Evolutionary conservation across 208 protist species (phyloP), one percentile per base, ranked within the genome.

Genomic region (Trypanosoma congolense): DNA sequence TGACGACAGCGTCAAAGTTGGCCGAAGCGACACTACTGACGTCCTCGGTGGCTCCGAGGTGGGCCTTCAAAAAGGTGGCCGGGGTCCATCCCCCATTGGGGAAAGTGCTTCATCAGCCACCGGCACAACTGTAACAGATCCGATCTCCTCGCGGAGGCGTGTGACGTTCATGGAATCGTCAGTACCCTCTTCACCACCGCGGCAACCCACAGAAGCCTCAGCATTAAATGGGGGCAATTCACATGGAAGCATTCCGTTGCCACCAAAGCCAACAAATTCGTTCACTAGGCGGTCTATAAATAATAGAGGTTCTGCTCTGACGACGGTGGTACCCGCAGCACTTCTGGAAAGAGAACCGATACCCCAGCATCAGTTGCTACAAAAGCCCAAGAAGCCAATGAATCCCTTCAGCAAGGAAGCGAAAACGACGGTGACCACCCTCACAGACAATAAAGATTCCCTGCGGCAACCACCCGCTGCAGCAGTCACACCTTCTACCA

Each of bases 361-460:
- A n/a, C n/a, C n/a, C n/a, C n/a, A n/a, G n/a, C n/a, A n/a, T n/a
- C n/a, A 46, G 21, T 6, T n/a, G 21, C 42, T 19, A 19, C 42
- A 6, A n/a, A 6, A n/a, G 12, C 42, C 42, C 42, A n/a, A 46
- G 18, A 46, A 46, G n/a, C 42, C 42, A 9, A 46, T 46, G n/a
- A 46, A 46, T 19, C 22, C 22, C 30, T 33, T 40, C 49, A 41
- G 12, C 30, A 40, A 38, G 33, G 6, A 6, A 12, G 33, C 0
- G 33, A 38, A 38, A 12, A 12, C 33, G 33, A 12, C 33, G 12
- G 12, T 12, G 12, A 38, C 9, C n/a, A n/a, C n/a, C n/a, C n/a
- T n/a, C n/a, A n/a, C n/a, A n/a, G n/a, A n/a, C n/a, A n/a, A n/a
- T n/a, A n/a, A n/a, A n/a, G n/a, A n/a, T n/a, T n/a, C n/a, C n/a